phyloP scores from a whole-genome alignment of 2,329 filamentous ascomycete genomes.

The Pezicula rhizophila region DNA sequence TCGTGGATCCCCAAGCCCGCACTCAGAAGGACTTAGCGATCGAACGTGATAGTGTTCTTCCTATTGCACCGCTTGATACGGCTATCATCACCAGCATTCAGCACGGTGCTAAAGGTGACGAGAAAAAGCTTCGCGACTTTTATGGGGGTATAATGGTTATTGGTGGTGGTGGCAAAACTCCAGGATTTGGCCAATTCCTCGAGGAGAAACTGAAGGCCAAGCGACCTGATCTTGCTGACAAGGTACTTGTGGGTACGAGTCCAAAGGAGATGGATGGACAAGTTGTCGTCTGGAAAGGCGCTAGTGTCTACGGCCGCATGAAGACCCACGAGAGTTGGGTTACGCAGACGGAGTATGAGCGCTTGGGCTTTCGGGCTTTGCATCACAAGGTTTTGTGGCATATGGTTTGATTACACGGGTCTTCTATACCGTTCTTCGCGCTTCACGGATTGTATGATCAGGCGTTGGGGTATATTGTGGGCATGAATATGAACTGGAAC shows the following conservation, averaged over 20 bases:
- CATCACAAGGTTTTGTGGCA: constrained; percentile 64
- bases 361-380: constrained; percentile 72
- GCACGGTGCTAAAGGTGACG: constrained; percentile 80
- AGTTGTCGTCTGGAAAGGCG: constrained; percentile 97
- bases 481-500: too few species aligned
- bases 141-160: constrained; percentile 86
- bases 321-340: constrained; percentile 94
- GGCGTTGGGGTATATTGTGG: neutral
- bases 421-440: neutral
- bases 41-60: constrained; percentile 74
- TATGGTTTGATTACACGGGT: neutral
- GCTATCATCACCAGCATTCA: constrained; percentile 87
- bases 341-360: constrained; percentile 78
- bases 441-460: neutral
- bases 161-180: constrained; percentile 76
- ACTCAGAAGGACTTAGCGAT: constrained; percentile 43
- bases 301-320: constrained; percentile 84
- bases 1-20: constrained; percentile 36
- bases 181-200: constrained; percentile 72
- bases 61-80: constrained; percentile 76
- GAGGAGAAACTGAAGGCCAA: constrained; percentile 74
- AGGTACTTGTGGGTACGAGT: constrained; percentile 59
- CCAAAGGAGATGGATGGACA: constrained; percentile 94
- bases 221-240: constrained; percentile 52
- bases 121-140: constrained; percentile 88